Evolutionary conservation across 1,139 yeast species (phyloP), one percentile per base, ranked within the genome.

Genomic region (Candida buenavistaensis): DNA sequence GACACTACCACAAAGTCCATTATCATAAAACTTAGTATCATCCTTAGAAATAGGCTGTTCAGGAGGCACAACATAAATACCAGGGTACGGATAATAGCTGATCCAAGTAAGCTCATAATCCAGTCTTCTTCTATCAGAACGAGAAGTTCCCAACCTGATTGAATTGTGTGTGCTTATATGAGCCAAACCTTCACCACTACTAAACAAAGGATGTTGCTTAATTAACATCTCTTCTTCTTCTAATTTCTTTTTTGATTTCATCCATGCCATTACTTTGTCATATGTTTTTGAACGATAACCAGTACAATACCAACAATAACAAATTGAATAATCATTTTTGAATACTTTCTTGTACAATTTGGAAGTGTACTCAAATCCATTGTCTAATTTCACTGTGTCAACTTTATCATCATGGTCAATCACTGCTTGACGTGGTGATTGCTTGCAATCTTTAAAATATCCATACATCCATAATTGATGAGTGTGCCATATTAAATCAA

Each of bases 401-500:
- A 48, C 31, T 26, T 39, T 40, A 32, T 48, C 51, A 28, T 44
- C 38, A 32, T 50, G 54, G 28, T 43, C 48, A 19, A 53, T 40
- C 3, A 48, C 33, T 9, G 28, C 29, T 2, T 42, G 44, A 11
- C 42, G 35, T 5, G 30, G 23, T 4, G 15, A 28, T 5, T 28
- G 26, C 19, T 38, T 32, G 30, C 60, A 56, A 32, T 50, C 55
- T 2, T 44, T 33, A 28, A 51, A 48, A 41, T 67, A 66, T 19
- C 43, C 43, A 13, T 30, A 34, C 27, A 57, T 52, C 3, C 52
- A 45, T 20, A 66, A 47, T 38, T 61, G 68, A 40, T 66, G 70
- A 6, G 72, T 64, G 36, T 62, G 70, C 72, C 72, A 66, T 1
- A 60, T 49, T 28, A 67, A 48, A 38, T 67, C 72, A 22, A 67